Conservation (phyloP, 108 stramenopile species). For the Pseudonitzschia multistriata region DNA sequence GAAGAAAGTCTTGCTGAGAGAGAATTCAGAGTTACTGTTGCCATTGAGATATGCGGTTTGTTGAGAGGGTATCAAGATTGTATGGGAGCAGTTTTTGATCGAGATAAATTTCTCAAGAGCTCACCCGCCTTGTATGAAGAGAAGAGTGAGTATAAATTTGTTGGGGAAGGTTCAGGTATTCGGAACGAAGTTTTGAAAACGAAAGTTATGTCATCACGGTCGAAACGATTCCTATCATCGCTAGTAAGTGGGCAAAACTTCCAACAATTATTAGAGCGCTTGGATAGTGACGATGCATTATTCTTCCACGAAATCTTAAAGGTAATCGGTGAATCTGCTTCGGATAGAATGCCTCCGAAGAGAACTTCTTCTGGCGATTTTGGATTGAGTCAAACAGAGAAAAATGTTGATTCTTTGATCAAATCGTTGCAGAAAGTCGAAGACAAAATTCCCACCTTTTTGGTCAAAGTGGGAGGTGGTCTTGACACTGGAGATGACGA, state of each 20-base stretch:
- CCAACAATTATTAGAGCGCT: conserved; percentile 68
- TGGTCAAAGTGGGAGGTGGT: conserved; percentile 44
- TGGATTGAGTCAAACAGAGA: conserved; percentile 40
- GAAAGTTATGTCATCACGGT: conserved; percentile 63
- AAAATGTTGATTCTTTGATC: conserved; percentile 38
- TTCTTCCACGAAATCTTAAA: conserved; percentile 88
- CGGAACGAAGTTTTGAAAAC: conserved; percentile 12
- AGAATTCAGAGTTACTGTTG: conserved; percentile 78
- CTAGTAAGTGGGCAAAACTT: conserved; percentile 86
- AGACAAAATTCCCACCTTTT: conserved; percentile 78
- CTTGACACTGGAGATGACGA: conserved; percentile 28
- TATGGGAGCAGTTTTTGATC: conserved; percentile 78
- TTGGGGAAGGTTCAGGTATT: conserved; percentile 16
- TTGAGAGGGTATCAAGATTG: conserved; percentile 84
- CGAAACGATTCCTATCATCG: conserved; percentile 75
- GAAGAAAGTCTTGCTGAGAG: conserved; percentile 73
- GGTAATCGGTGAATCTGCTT: conserved; percentile 19
- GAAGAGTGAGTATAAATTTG: conserved; percentile 33
- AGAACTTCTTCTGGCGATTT: conserved; percentile 9
- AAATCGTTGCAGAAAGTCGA: conserved; percentile 65
- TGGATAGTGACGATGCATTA: conserved; percentile 51
- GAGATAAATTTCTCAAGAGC: conserved; percentile 78
- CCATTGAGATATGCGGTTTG: conserved; percentile 77
- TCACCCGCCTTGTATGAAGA: conserved; percentile 83
- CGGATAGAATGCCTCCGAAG: conserved; percentile 11